These are phyloP conservation scores for Solanum etuberosum DNA, from an alignment of 257 asterid species.

Conservation along the genomic window DNA sequence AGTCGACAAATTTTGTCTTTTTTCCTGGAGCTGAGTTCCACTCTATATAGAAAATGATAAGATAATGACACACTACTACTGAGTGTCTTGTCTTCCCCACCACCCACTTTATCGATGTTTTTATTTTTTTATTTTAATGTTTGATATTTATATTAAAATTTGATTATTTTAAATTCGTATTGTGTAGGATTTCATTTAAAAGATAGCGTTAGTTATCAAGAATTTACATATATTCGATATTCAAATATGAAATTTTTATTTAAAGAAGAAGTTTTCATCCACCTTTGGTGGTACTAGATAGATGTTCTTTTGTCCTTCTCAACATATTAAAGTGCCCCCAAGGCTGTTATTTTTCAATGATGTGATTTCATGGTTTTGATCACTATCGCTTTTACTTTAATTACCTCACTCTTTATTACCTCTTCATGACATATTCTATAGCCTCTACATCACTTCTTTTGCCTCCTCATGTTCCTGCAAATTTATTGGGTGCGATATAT, in stretches of 20 bases:
- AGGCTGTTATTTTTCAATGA: not conserved
- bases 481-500: no score
- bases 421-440: not conserved
- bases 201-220: not conserved
- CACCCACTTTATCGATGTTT: not conserved
- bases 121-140: fast-evolving
- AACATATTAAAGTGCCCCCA: not conserved
- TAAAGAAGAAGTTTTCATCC: no score
- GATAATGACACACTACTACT: not conserved
- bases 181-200: not conserved
- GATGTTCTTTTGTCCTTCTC: not conserved
- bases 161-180: fast-evolving
- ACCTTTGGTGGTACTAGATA: not conserved
- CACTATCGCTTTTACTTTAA: not conserved
- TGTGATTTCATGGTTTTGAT: not conserved
- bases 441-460: not conserved
- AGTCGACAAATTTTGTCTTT: not conserved
- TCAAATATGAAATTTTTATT: no score
- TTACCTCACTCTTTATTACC: not conserved
- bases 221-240: no score
- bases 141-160: fast-evolving
- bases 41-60: not conserved
- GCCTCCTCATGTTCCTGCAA: not conserved
- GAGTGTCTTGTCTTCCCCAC: not conserved
- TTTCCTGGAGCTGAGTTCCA: not conserved